These are phyloP conservation scores for Glarea lozoyensis DNA, from an alignment of 495 filamentous ascomycete species.

Conservation along the genomic window DNA sequence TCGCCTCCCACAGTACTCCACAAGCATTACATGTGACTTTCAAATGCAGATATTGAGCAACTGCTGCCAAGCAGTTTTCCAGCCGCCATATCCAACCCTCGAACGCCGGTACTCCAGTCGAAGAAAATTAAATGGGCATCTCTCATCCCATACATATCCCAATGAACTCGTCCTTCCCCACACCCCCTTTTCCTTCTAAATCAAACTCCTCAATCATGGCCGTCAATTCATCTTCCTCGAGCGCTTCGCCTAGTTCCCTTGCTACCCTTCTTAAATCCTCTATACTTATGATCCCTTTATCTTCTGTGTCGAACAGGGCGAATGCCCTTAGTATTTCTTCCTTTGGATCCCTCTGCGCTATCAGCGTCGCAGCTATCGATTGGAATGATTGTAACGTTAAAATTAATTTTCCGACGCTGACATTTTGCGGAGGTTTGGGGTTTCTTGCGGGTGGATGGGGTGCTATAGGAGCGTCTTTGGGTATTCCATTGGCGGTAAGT, in stretches of 20 bases:
- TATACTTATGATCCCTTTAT: slow-evolving; percentile 77
- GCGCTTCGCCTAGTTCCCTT: slow-evolving; percentile 78
- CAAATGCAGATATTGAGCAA: too few relatives aligned
- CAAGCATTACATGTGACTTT: too few relatives aligned
- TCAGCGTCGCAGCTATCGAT: slow-evolving; percentile 68
- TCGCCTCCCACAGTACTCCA: too few relatives aligned
- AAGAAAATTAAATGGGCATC: too few relatives aligned
- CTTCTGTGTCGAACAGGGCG: slow-evolving; percentile 66
- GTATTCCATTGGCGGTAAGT: slow-evolving; percentile 63
- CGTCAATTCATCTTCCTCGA: slow-evolving; percentile 84
- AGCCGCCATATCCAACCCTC: too few relatives aligned
- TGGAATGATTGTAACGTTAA: slow-evolving; percentile 69
- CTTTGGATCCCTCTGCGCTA: slow-evolving; percentile 70
- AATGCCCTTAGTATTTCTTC: slow-evolving; percentile 93
- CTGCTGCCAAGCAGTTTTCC: too few relatives aligned
- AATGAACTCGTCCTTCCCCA: slow-evolving; percentile 85
- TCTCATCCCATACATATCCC: slow-evolving; percentile 48
- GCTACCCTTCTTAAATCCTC: slow-evolving; percentile 82
- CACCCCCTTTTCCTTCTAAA: slow-evolving; percentile 81
- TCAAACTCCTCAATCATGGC: slow-evolving; percentile 99
- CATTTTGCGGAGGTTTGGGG: slow-evolving; percentile 22
- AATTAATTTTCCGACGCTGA: slow-evolving; percentile 39
- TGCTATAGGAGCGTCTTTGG: slow-evolving; percentile 26
- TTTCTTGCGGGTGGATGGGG: slow-evolving; percentile 16
- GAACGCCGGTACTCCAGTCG: too few relatives aligned